A percentile compares a stretch with the other conserved stretches of the same genome.
These are phyloP conservation scores for Coemansia reversa DNA, from an alignment of 192 early-diverging fungal genomes.

Conservation along the genomic window DNA sequence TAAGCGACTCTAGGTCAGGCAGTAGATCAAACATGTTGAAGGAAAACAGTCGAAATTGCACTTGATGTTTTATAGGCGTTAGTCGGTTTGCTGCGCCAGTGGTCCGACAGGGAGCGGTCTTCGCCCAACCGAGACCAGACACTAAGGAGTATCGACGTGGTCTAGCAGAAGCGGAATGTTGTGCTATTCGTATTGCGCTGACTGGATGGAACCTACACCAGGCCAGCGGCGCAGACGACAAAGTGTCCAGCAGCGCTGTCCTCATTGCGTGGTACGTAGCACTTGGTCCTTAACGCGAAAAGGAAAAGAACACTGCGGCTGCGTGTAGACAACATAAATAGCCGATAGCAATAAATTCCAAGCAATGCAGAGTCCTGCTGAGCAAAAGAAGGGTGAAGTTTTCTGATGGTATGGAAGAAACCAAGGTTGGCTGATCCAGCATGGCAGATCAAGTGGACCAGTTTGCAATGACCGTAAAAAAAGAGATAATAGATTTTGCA, in stretches of 20 bases:
- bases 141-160: neutral
- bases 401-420: neutral
- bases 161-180: neutral
- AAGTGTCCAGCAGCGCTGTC: neutral
- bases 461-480: neutral
- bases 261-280: neutral
- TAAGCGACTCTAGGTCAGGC: constrained; percentile 39
- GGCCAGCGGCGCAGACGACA: neutral
- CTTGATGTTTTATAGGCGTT: neutral
- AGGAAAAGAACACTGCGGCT: neutral
- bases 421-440: neutral
- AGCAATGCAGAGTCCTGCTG: neutral
- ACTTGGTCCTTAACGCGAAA: neutral
- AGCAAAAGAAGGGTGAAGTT: neutral
- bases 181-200: neutral
- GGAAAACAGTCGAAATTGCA: constrained; percentile 5
- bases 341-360: neutral
- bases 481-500: no score
- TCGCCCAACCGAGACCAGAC: neutral
- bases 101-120: neutral
- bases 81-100: neutral
- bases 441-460: neutral
- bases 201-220: neutral
- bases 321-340: neutral
- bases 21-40: constrained; percentile 54